Conservation (phyloP, 352 stramenopile genomes). For the Blastocystis sp. region DNA sequence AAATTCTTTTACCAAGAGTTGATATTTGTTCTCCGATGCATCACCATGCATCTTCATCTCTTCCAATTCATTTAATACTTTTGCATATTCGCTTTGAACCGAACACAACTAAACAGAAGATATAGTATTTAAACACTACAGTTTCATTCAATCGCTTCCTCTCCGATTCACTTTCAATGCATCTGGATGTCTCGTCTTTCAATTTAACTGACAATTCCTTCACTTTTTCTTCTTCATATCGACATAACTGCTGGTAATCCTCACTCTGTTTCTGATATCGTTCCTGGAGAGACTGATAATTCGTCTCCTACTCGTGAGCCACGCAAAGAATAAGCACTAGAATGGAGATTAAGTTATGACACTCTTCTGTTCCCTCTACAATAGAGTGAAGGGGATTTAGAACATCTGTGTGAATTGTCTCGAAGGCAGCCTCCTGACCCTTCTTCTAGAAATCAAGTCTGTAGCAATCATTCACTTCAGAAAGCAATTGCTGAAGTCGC, state of each 20-base stretch:
- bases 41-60: neutral
- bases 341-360: neutral
- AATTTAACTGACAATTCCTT: no score
- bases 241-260: no score
- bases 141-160: no score
- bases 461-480: neutral
- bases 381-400: neutral
- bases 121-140: no score
- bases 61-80: neutral
- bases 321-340: neutral
- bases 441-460: neutral
- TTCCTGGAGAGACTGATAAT: neutral
- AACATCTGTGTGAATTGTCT: neutral
- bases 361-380: neutral
- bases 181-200: no score
- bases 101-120: no score
- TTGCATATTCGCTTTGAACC: no score
- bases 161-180: no score
- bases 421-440: neutral
- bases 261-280: no score
- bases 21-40: neutral
- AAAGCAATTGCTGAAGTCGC: neutral
- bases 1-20: neutral
- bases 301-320: neutral
- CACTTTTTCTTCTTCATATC: no score